Evolutionary conservation across 108 stramenopile species (phyloP).

Genomic region (Hondaea fermentalgiana): DNA sequence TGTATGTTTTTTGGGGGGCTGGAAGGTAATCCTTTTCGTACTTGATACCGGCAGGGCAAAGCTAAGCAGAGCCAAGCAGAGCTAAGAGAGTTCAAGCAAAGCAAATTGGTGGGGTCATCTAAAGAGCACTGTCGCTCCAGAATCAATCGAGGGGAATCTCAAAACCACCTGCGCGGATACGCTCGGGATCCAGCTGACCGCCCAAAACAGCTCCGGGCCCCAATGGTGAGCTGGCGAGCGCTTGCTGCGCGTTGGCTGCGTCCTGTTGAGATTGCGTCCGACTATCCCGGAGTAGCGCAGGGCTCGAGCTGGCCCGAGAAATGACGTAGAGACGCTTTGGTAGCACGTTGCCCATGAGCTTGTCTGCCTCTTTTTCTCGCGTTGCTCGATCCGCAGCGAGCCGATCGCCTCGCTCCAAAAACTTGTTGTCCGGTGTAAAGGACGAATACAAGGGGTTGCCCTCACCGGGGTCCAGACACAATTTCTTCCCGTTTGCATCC

Average conservation of each 20-base stretch:
- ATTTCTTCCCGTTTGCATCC: neutral
- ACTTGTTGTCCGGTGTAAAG: neutral
- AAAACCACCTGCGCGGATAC: neutral
- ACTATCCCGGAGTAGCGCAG: neutral
- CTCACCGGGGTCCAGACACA: neutral
- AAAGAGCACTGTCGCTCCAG: too few relatives aligned
- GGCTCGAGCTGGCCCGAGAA: neutral
- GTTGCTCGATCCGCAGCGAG: neutral
- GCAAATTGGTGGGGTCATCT: too few relatives aligned
- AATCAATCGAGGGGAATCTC: neutral
- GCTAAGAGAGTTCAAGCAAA: too few relatives aligned
- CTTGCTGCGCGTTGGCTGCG: too few relatives aligned
- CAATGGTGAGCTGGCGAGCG: neutral
- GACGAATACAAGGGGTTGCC: neutral
- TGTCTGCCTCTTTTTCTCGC: neutral
- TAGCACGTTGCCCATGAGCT: neutral
- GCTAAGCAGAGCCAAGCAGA: too few relatives aligned
- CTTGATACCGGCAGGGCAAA: too few relatives aligned
- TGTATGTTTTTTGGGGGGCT: too few relatives aligned
- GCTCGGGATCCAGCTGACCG: neutral
- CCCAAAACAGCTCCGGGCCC: neutral
- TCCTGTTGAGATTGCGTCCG: neutral
- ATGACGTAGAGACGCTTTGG: neutral
- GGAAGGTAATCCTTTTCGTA: too few relatives aligned
- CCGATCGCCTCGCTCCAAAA: neutral